phyloP scores from a whole-genome alignment of 805 yeast species.

The Candida yuanshanica region DNA sequence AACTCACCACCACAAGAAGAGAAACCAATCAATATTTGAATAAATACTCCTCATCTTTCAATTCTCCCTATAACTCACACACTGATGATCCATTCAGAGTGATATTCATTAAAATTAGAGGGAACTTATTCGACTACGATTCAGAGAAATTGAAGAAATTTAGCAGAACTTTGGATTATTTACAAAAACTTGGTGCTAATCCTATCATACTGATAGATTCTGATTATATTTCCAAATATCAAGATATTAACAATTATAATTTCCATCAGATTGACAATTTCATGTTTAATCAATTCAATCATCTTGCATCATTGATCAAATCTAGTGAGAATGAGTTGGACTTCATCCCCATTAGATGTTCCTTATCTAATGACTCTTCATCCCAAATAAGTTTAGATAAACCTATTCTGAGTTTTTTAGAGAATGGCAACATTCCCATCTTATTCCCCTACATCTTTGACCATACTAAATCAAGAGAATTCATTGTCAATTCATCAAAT shows the following conservation, averaged over 20 bases:
- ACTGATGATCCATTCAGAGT: slow-evolving; percentile 17
- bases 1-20: slow-evolving; percentile 88
- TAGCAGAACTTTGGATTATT: slow-evolving; percentile 17
- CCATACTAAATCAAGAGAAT: slow-evolving; percentile 36
- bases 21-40: slow-evolving; percentile 79
- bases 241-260: slow-evolving; percentile 13
- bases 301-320: slow-evolving; percentile 6
- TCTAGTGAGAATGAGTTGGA: slow-evolving; percentile 5
- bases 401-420: background rate
- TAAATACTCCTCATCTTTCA: slow-evolving; percentile 46
- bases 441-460: slow-evolving; percentile 67
- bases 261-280: slow-evolving; percentile 14
- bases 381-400: background rate
- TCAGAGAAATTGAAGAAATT: slow-evolving; percentile 11
- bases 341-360: slow-evolving; percentile 16
- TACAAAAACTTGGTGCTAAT: slow-evolving; percentile 17
- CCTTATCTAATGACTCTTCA: slow-evolving; percentile 3
- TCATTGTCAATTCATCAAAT: slow-evolving; percentile 35
- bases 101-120: slow-evolving; percentile 24
- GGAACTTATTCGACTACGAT: slow-evolving; percentile 15
- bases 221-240: slow-evolving; percentile 14
- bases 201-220: slow-evolving; percentile 21
- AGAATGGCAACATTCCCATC: slow-evolving; percentile 31
- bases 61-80: slow-evolving; percentile 25
- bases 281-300: slow-evolving; percentile 17